A percentile compares a stretch with the other conserved stretches of the same genome.
These are phyloP conservation scores for Melampsora americana DNA, from an alignment of 1,284 basidiomycete species.

Conservation along the genomic window DNA sequence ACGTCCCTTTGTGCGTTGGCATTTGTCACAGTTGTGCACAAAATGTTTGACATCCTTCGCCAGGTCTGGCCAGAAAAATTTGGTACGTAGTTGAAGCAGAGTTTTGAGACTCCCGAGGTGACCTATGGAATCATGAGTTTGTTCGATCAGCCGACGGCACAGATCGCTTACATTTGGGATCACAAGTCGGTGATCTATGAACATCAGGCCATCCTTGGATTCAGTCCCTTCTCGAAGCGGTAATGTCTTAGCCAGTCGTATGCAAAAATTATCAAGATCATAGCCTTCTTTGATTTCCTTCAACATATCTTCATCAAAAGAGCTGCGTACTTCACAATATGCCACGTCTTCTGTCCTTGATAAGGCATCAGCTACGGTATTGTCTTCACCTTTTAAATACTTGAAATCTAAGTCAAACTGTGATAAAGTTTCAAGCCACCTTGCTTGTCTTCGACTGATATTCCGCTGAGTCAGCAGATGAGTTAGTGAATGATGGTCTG, in stretches of 20 bases:
- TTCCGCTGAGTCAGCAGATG: not conserved
- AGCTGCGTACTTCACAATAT: too few species aligned
- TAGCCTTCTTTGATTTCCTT: not conserved
- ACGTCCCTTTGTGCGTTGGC: not conserved
- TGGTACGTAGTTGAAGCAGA: not conserved
- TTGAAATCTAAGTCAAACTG: not conserved
- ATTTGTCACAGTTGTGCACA: not conserved
- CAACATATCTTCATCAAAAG: too few species aligned
- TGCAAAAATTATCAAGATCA: not conserved
- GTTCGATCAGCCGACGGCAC: not conserved
- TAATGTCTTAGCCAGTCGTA: not conserved
- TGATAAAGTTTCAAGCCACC: not conserved
- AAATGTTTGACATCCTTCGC: not conserved
- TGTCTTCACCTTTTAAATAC: not conserved
- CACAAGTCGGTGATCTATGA: not conserved
- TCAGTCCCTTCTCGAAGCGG: not conserved
- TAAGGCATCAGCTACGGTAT: too few species aligned
- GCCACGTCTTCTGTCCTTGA: too few species aligned
- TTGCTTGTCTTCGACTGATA: not conserved
- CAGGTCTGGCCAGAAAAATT: slow-evolving; percentile 1
- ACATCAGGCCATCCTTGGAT: not conserved
- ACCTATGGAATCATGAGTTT: not conserved
- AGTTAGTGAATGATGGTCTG: not conserved
- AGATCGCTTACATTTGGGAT: not conserved
- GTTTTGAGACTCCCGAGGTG: not conserved